These are phyloP conservation scores for Haplosporangium sp. DNA, from an alignment of 371 early-diverging fungal genomes.

Conservation along the genomic window DNA sequence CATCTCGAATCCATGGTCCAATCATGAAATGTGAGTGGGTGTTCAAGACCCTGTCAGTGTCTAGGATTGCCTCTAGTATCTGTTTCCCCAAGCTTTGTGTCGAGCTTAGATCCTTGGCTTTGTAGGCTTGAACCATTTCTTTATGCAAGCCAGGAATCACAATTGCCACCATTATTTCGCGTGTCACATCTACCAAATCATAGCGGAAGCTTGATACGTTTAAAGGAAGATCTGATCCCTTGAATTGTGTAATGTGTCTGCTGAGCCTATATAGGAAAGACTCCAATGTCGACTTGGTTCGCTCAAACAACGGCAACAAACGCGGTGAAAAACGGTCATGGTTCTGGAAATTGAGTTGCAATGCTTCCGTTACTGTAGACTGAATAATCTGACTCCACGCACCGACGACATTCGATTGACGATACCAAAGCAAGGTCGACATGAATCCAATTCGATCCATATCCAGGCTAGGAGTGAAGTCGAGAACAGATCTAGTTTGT, in stretches of 20 bases:
- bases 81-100: slow-evolving; percentile 11
- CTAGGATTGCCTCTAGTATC: slow-evolving; percentile 24
- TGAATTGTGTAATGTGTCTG: background rate
- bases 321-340: too few species aligned
- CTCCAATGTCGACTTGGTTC: too few species aligned
- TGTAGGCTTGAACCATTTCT: slow-evolving; percentile 38
- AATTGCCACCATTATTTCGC: slow-evolving; percentile 37
- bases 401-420: slow-evolving; percentile 21
- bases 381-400: slow-evolving; percentile 36
- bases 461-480: slow-evolving; percentile 22
- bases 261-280: too few species aligned
- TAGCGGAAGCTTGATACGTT: slow-evolving; percentile 47
- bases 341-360: background rate
- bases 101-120: slow-evolving; percentile 13
- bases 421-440: slow-evolving; percentile 31
- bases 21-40: slow-evolving; percentile 49
- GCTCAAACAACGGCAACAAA: too few species aligned
- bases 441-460: slow-evolving; percentile 32
- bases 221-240: slow-evolving; percentile 18
- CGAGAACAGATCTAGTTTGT: slow-evolving; percentile 34
- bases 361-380: slow-evolving; percentile 22
- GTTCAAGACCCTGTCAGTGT: slow-evolving; percentile 37
- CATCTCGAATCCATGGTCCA: slow-evolving; percentile 46
- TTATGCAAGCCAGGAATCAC: slow-evolving; percentile 42
- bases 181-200: slow-evolving; percentile 47